A percentile compares a stretch with the other conserved stretches of the same genome.
These are phyloP conservation scores for Globisporangium recalcitrans DNA, from an alignment of 352 stramenopile genomes.

Conservation along the genomic window DNA sequence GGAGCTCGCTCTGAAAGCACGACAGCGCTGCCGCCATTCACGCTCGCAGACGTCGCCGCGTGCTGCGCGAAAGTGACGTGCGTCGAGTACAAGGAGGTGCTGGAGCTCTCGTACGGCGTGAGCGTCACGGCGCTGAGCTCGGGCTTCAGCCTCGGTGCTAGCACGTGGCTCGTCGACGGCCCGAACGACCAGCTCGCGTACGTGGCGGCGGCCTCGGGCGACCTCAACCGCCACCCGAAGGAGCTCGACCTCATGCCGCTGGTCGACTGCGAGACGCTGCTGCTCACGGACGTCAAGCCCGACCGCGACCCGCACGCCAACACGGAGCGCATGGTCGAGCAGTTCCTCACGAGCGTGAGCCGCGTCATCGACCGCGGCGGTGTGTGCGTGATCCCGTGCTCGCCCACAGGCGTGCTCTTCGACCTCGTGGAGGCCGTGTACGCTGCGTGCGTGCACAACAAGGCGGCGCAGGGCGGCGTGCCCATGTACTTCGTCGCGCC, in stretches of 20 bases:
- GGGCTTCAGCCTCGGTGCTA: conserved; percentile 61
- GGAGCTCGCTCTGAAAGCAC: background rate
- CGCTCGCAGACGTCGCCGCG: conserved; percentile 39
- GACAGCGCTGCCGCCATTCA: conserved; percentile 19
- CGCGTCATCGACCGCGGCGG: conserved; percentile 61
- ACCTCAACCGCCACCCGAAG: conserved; percentile 83
- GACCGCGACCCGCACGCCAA: conserved; percentile 68
- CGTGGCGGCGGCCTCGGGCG: conserved; percentile 63
- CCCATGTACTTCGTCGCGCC: conserved; percentile 70
- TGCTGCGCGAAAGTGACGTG: conserved; percentile 41
- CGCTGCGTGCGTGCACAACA: conserved; percentile 36
- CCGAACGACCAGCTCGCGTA: conserved; percentile 70
- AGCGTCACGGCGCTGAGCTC: conserved; percentile 72
- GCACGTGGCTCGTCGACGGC: conserved; percentile 69
- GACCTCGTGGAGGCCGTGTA: conserved; percentile 77
- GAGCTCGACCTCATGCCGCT: conserved; percentile 71
- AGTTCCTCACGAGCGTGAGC: conserved; percentile 47
- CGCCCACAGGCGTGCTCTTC: conserved; percentile 62
- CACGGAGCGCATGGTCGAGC: conserved; percentile 70
- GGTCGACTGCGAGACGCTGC: conserved; percentile 71
- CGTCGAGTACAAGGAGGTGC: conserved; percentile 60
- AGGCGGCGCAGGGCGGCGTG: conserved; percentile 26
- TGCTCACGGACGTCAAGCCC: conserved; percentile 72
- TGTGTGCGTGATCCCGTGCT: conserved; percentile 60
- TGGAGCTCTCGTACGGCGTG: conserved; percentile 58